Base-by-base conservation (phyloP, 345 rosid genomes). In the Pugionium dolabratum region DNA sequence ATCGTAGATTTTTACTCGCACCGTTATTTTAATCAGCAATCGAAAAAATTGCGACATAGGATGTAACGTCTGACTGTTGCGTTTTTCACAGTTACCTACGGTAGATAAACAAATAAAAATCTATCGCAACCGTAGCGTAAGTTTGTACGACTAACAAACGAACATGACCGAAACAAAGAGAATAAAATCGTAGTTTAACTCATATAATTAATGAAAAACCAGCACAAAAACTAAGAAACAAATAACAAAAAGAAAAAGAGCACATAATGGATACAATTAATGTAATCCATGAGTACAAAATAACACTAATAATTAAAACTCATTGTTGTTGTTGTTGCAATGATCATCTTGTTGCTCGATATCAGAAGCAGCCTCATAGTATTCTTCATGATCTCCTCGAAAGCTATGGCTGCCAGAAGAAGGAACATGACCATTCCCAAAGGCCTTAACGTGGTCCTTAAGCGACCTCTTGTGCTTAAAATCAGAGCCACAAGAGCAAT, bases 391-490 rank as follows among this genome's bases (percentile, higher is more conserved):
- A 72, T 84, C 69, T 63, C 68, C 70, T 43, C 59, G 64, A 56
- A 72, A 57, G 52, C 64, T 81, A 49, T 64, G 88, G 59, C 82
- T 82, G 25, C 84, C 95, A 65, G 47, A 76, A 69, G 94, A 18
- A 18, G 18, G 85, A 6, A 83, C 80, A 81, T 93, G 98, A 36
- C 89, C 90, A 56, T 75, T 53, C n/a, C 97, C 98, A 40, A 90
- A 93, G 2, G 98, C 89, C 73, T 78, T 82, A 41, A 90, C 80
- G 34, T 93, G 97, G 71, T 93, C 98, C 63, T 93, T 93, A 29
- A 90, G 86, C 25, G 98, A 93, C 53, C 98, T 81, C 69, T 90
- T 93, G 78, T 93, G 98, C 81, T 90, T 93, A 74, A 93, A 93
- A 73, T 90, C 97, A 34, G 98, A 93, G 1, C 98, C 97, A 61